These are phyloP conservation scores for Isoetes engelmannii DNA, from an alignment of 83 land plant genomes.

Conservation along the genomic window DNA sequence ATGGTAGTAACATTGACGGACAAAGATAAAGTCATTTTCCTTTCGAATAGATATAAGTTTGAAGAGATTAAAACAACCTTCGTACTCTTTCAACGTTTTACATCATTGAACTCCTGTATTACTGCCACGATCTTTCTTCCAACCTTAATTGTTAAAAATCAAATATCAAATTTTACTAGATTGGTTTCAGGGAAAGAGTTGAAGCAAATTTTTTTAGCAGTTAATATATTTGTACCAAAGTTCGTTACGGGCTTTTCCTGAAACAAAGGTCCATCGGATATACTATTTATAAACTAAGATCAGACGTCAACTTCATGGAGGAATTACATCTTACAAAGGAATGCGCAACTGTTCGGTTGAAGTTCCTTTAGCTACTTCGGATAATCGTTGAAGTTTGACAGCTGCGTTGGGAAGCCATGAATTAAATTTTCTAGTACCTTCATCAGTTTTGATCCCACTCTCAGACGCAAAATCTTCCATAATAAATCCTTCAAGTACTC, in stretches of 20 bases:
- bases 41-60: neutral
- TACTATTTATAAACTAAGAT: neutral
- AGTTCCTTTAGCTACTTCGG: conserved; percentile 20
- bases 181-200: too few relatives aligned
- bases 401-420: conserved; percentile 21
- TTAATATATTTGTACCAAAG: neutral
- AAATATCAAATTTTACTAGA: too few relatives aligned
- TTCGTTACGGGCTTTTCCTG: conserved; percentile 11
- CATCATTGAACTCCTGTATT: conserved; percentile 39
- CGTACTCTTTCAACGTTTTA: conserved; percentile 42
- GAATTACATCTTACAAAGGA: conserved; percentile 14
- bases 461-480: conserved; percentile 18
- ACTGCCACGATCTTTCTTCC: too few relatives aligned
- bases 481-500: conserved; percentile 23
- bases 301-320: conserved; percentile 2
- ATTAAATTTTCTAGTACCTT: neutral
- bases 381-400: conserved; percentile 25
- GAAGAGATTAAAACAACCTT: neutral
- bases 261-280: neutral
- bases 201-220: too few relatives aligned
- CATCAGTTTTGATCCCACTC: neutral
- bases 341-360: conserved; percentile 26
- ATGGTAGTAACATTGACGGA: neutral
- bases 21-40: neutral
- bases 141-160: too few relatives aligned